Conservation (phyloP, 345 rosid genomes). For the Capsella bursapastoris region DNA sequence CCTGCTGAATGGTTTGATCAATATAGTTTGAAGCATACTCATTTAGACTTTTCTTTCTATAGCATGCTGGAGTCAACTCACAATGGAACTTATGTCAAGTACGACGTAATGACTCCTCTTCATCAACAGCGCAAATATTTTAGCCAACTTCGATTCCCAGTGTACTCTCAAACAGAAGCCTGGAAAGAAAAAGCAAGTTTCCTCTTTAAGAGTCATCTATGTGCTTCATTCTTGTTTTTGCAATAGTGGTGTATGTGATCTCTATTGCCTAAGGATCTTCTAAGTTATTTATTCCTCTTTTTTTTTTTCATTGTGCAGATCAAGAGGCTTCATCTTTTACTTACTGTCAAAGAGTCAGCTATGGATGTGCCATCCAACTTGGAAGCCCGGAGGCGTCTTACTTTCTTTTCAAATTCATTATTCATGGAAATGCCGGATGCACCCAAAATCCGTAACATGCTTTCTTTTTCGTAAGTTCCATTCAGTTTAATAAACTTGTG, state of each 20-base stretch:
- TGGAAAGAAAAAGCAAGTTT: conserved; percentile 62
- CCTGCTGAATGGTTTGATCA: conserved; percentile 25
- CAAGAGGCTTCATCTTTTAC: conserved; percentile 60
- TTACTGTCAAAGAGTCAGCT: conserved; percentile 68
- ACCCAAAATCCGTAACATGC: conserved; percentile 69
- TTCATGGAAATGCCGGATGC: conserved; percentile 77
- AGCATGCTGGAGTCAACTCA: conserved; percentile 56
- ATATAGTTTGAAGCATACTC: conserved; percentile 27
- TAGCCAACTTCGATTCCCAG: conserved; percentile 53
- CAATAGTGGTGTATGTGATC: conserved; percentile 2
- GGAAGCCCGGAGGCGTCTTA: conserved; percentile 72
- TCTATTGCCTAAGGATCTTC: conserved; percentile 22
- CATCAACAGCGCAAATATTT: conserved; percentile 53
- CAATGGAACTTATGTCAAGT: conserved; percentile 50
- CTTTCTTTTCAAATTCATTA: conserved; percentile 66
- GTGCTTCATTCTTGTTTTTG: conserved; percentile 10
- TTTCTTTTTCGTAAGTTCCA: conserved; percentile 58
- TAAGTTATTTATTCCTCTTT: conserved; percentile 24
- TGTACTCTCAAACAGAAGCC: conserved; percentile 54
- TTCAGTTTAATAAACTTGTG: conserved; percentile 14
- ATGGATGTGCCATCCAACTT: conserved; percentile 70
- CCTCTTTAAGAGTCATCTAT: conserved; percentile 9
- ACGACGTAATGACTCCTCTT: conserved; percentile 61
- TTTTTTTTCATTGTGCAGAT: conserved; percentile 47
- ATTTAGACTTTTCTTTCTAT: conserved; percentile 16